phyloP scores from a whole-genome alignment of 805 yeast species.

The Nakazawaea siamensis region DNA sequence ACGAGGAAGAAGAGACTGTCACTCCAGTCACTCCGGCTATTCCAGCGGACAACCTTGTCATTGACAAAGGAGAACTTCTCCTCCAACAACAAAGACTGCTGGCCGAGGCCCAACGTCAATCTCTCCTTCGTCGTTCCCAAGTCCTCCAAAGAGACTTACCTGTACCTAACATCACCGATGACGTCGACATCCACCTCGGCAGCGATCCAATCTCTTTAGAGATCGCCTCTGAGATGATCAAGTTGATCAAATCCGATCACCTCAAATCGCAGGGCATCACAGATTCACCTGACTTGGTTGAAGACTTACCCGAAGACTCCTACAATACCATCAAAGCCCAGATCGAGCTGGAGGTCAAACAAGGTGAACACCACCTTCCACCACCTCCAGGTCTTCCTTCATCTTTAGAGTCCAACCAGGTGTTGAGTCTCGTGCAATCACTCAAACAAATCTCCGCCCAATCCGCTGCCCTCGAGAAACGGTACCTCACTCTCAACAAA shows the following conservation, averaged over 20 bases:
- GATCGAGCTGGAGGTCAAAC: not conserved
- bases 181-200: not conserved
- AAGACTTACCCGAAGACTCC: slow-evolving; percentile 25
- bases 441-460: slow-evolving; percentile 10
- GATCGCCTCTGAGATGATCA: slow-evolving; percentile 25
- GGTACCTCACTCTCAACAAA: slow-evolving; percentile 19
- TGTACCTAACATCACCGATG: slow-evolving; percentile 14
- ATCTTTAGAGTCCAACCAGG: slow-evolving; percentile 1
- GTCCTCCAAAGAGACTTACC: slow-evolving; percentile 37
- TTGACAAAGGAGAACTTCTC: slow-evolving; percentile 20
- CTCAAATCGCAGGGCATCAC: slow-evolving; percentile 13
- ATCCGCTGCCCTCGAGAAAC: slow-evolving; percentile 23
- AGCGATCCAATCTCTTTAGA: slow-evolving; percentile 1
- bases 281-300: slow-evolving; percentile 9
- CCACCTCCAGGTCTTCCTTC: not conserved
- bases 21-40: not conserved
- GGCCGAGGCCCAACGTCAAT: slow-evolving; percentile 5
- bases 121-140: slow-evolving; percentile 32
- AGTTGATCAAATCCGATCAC: slow-evolving; percentile 34
- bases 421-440: slow-evolving; percentile 1
- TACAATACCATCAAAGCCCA: not conserved
- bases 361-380: not conserved
- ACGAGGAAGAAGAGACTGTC: slow-evolving; percentile 11
- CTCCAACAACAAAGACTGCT: slow-evolving; percentile 14
- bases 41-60: not conserved